Base-by-base conservation (phyloP, 2,329 filamentous ascomycete genomes). In the Diatrype stigma region DNA sequence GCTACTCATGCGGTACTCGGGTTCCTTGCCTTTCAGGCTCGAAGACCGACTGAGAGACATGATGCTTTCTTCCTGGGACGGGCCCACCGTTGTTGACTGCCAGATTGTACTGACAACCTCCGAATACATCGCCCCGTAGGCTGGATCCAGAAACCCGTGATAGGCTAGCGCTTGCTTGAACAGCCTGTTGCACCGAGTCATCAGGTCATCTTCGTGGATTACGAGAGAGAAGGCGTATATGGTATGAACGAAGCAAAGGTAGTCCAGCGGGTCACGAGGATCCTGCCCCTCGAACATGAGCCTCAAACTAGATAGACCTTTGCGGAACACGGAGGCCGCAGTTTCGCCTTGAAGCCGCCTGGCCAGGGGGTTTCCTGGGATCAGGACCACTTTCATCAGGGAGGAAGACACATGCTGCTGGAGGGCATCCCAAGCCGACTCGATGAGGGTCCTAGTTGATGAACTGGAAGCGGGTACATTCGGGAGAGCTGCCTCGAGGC, bases 161-260 rank as follows among this genome's bases (percentile, higher is more conserved):
- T 81, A 81, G 8, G 67, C 62, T 19, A 78, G 58, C 7, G 74
- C 73, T 58, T 80, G 78, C 1, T 63, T 58, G 55, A 79, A 82
- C 7, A 81, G 63, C 16, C 69, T 62, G 16, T 61, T 65, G 22
- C 68, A 71, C 46, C 67, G 69, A 7, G 51, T 52, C 11, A 59
- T 46, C 5, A 72, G 64, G 28, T 73, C 69, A 47, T 72, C 67
- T 57, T 72, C 73, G 49, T 77, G 70, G 5, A 77, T 59, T 14
- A 77, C 67, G 10, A 79, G 56, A 3, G 73, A 78, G 35, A 81
- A 69, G 12, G 77, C 74, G 55, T 79, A 80, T 22, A 76, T 66
- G 19, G 81, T 55, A 50, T 82, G 78, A 30, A 80, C 60, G 53
- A 81, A 75, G 59, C 77, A 81, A 2, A 82, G 58, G 2, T 73